Conservation (phyloP, 495 filamentous ascomycete genomes). For the Penicillium soppii region DNA sequence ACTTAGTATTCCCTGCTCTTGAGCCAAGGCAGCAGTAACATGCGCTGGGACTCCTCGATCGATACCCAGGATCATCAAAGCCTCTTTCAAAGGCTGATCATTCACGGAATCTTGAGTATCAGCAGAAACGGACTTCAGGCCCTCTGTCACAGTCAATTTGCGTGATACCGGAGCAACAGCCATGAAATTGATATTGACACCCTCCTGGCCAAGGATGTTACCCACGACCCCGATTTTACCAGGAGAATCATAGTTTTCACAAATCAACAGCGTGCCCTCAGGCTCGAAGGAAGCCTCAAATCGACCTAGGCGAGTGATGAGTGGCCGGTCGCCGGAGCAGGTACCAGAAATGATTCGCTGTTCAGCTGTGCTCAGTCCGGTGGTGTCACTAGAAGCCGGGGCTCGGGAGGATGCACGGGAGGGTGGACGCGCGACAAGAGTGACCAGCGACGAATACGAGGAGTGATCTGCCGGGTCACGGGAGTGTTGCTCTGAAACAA, state of each 20-base stretch:
- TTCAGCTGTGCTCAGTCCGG: background rate
- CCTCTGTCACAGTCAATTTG: slow-evolving; percentile 12
- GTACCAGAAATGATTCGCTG: slow-evolving; percentile 66
- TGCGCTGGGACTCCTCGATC: slow-evolving; percentile 54
- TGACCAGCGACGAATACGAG: slow-evolving; percentile 60
- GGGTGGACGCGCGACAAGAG: slow-evolving; percentile 46
- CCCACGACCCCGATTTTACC: slow-evolving; percentile 75
- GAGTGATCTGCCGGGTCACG: slow-evolving; percentile 48
- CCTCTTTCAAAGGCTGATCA: slow-evolving; percentile 45
- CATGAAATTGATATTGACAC: slow-evolving; percentile 72
- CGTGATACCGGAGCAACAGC: slow-evolving; percentile 54
- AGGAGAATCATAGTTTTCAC: slow-evolving; percentile 69
- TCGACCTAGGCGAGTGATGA: slow-evolving; percentile 63
- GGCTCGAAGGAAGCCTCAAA: slow-evolving; percentile 65
- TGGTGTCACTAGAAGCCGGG: slow-evolving; percentile 3
- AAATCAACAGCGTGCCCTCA: slow-evolving; percentile 61
- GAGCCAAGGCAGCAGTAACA: slow-evolving; percentile 53
- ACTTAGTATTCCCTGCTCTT: slow-evolving; percentile 59
- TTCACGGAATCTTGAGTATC: background rate
- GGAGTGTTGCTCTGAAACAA: slow-evolving; percentile 62
- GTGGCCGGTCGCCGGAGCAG: slow-evolving; percentile 54
- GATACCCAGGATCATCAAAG: slow-evolving; percentile 72
- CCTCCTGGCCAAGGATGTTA: slow-evolving; percentile 56
- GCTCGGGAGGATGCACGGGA: slow-evolving; percentile 24
- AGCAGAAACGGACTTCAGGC: slow-evolving; percentile 2